Conservation (phyloP, 805 yeast species). For the Metschnikowia noctiluminum region DNA sequence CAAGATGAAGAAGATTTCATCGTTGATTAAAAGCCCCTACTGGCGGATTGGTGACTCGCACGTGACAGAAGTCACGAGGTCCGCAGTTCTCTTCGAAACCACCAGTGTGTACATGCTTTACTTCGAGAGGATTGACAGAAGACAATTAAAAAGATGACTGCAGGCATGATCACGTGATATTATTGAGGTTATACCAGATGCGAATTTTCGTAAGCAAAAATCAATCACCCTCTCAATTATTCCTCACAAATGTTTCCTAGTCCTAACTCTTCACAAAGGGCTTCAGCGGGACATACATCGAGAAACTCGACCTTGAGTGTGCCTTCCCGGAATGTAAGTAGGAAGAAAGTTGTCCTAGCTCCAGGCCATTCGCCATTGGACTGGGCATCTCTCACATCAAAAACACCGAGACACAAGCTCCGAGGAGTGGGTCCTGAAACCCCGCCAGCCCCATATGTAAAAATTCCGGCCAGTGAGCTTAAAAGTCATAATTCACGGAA, state of each 20-base stretch:
- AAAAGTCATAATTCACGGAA: conserved; percentile 51
- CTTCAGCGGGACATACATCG: conserved; percentile 10
- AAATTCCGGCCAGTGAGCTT: conserved; percentile 56
- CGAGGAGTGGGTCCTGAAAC: conserved; percentile 50
- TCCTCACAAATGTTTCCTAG: conserved; percentile 15
- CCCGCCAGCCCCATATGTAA: conserved; percentile 49
- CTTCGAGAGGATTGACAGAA: conserved; percentile 58
- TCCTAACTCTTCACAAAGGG: conserved; percentile 38
- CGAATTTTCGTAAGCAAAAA: too few relatives aligned
- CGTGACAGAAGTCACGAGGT: conserved; percentile 56
- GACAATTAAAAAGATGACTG: conserved; percentile 9
- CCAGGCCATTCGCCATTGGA: conserved; percentile 87
- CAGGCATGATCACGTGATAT: conserved; percentile 7
- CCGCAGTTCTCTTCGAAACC: conserved; percentile 63
- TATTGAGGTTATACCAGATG: too few relatives aligned
- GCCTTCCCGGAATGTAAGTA: conserved; percentile 13
- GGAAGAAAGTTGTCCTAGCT: conserved; percentile 55
- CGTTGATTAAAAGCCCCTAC: conserved; percentile 56
- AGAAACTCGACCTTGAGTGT: conserved; percentile 11
- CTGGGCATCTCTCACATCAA: conserved; percentile 65
- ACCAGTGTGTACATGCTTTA: conserved; percentile 82
- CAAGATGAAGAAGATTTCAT: conserved; percentile 51
- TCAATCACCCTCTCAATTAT: too few relatives aligned
- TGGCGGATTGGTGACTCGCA: conserved; percentile 86
- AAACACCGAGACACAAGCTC: conserved; percentile 44